phyloP scores from a whole-genome alignment of 1,139 yeast genomes.

The Neolecta irregularis region DNA sequence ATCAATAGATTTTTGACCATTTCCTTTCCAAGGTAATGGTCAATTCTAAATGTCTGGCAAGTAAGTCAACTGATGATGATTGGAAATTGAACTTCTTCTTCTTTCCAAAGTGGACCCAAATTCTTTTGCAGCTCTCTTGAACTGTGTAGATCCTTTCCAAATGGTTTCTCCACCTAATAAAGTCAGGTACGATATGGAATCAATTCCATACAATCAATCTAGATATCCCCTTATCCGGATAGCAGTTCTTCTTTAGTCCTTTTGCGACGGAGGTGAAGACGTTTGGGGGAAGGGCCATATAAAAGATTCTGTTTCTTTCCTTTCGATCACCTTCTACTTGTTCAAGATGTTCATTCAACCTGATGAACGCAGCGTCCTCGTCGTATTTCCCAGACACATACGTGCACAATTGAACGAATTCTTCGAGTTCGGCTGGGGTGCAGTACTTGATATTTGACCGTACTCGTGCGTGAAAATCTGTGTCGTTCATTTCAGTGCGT shows the following conservation, averaged over 20 bases:
- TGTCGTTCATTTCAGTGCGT: conserved; percentile 53
- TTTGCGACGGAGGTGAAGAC: conserved; percentile 69
- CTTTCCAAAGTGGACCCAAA: conserved; percentile 73
- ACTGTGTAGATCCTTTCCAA: conserved; percentile 77
- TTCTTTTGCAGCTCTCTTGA: conserved; percentile 61
- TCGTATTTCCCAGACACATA: conserved; percentile 75
- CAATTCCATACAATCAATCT: too few species aligned
- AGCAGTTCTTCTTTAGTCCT: conserved; percentile 52
- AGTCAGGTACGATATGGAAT: too few species aligned
- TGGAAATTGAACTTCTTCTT: conserved; percentile 80
- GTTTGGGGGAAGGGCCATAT: conserved; percentile 89
- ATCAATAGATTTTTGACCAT: conserved; percentile 88
- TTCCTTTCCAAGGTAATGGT: conserved; percentile 94
- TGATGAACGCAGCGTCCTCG: conserved; percentile 51
- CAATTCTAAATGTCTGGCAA: conserved; percentile 94
- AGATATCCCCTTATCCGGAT: conserved; percentile 53
- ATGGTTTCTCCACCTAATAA: conserved; percentile 97
- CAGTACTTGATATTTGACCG: conserved; percentile 39
- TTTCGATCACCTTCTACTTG: conserved; percentile 34
- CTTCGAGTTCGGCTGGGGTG: conserved; percentile 33
- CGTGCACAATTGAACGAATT: conserved; percentile 45
- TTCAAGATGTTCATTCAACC: conserved; percentile 40
- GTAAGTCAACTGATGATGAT: too few species aligned
- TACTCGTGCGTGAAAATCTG: conserved; percentile 53
- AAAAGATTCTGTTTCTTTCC: conserved; percentile 46